These are phyloP conservation scores for Cercospora beticola DNA, from an alignment of 2,329 filamentous ascomycete genomes.

Conservation along the genomic window DNA sequence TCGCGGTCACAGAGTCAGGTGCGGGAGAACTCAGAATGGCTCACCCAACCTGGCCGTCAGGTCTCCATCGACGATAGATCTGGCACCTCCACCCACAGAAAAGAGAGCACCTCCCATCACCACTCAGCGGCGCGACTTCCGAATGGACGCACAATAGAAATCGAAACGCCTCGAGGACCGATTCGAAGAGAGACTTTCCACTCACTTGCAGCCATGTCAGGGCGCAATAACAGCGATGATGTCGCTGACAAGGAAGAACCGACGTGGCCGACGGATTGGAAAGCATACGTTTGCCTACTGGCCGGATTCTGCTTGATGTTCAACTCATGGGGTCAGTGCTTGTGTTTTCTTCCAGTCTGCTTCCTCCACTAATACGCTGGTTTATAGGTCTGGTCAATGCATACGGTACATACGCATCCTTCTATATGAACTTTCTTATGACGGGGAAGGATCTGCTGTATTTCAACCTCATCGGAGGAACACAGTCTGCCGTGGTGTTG, in stretches of 20 bases:
- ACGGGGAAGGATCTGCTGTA: slow-evolving; percentile 42
- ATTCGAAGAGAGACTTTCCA: slow-evolving; percentile 16
- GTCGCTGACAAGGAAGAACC: slow-evolving; percentile 31
- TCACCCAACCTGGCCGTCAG: slow-evolving; percentile 8
- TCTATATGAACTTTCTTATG: slow-evolving; percentile 49
- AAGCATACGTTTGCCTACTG: slow-evolving; percentile 46
- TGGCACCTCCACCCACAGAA: slow-evolving; percentile 8
- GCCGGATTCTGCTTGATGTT: slow-evolving; percentile 54
- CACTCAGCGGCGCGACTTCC: slow-evolving; percentile 3
- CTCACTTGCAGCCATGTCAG: slow-evolving; percentile 16
- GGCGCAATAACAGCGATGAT: neutral
- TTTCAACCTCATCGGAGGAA: slow-evolving; percentile 51
- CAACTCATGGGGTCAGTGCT: slow-evolving; percentile 32
- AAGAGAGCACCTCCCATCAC: neutral
- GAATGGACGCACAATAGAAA: slow-evolving; percentile 12
- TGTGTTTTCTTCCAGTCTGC: neutral
- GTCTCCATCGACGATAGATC: slow-evolving; percentile 22
- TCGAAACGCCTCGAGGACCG: slow-evolving; percentile 23
- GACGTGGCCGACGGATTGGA: slow-evolving; percentile 48
- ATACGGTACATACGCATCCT: slow-evolving; percentile 52
- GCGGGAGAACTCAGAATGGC: slow-evolving; percentile 13
- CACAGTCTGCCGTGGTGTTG: slow-evolving; percentile 50
- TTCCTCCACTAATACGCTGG: neutral
- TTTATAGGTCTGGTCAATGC: slow-evolving; percentile 44
- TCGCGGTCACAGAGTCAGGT: slow-evolving; percentile 22